phyloP scores from a whole-genome alignment of 257 asterid genomes.

The Buddleja alternifolia region DNA sequence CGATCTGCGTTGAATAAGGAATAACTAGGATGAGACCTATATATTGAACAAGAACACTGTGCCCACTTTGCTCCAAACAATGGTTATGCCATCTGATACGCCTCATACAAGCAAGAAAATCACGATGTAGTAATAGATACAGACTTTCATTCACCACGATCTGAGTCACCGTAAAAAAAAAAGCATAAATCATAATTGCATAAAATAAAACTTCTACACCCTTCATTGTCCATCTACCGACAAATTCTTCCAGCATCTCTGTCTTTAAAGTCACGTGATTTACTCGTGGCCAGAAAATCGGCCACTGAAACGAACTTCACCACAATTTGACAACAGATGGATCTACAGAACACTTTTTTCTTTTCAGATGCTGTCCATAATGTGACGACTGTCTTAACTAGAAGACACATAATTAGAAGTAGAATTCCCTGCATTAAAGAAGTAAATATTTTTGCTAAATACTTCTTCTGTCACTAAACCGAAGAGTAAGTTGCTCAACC shows the following conservation, averaged over 20 bases:
- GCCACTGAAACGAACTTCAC: constrained; percentile 9
- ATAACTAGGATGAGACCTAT: neutral
- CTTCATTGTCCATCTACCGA: neutral
- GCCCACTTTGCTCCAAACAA: constrained; percentile 9
- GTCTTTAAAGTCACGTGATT: neutral
- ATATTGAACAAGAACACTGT: constrained; percentile 2
- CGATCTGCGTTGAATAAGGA: neutral
- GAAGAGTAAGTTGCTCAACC: neutral
- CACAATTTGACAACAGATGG: neutral
- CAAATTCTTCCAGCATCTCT: neutral
- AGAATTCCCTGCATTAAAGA: constrained; percentile 6
- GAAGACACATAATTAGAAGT: neutral
- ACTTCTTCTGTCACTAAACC: neutral
- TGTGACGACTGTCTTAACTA: neutral
- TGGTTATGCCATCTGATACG: neutral
- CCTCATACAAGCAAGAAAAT: constrained; percentile 16
- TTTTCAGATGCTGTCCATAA: constrained; percentile 2
- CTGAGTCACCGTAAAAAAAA: neutral
- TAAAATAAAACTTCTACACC: neutral
- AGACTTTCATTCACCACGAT: neutral
- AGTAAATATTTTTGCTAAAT: neutral
- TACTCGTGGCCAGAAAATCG: neutral
- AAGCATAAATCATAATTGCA: neutral
- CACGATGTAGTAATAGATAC: neutral
- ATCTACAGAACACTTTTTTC: neutral